These are phyloP conservation scores for Alternaria ethzedia DNA, from an alignment of 2,329 filamentous ascomycete genomes.

Conservation along the genomic window DNA sequence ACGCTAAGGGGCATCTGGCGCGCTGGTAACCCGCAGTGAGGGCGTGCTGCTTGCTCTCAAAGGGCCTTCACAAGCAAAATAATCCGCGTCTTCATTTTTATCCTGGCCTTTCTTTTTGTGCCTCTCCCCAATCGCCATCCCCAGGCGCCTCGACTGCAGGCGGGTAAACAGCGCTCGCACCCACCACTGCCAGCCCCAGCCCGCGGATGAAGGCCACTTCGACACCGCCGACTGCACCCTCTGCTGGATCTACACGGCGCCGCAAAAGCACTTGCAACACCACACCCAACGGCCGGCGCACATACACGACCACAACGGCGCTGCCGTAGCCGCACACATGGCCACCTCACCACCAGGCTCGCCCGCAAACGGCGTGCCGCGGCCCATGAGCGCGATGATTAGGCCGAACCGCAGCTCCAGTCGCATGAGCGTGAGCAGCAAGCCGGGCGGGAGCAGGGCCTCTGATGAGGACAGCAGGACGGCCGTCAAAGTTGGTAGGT, in stretches of 20 bases:
- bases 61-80: slow-evolving; percentile 12
- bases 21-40: slow-evolving; percentile 8
- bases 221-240: slow-evolving; percentile 16
- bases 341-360: slow-evolving; percentile 47
- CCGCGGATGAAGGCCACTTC: slow-evolving; percentile 16
- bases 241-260: slow-evolving; percentile 10
- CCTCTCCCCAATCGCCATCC: background rate
- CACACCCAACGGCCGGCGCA: slow-evolving; percentile 16
- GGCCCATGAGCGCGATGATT: slow-evolving; percentile 80
- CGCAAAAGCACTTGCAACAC: slow-evolving; percentile 12
- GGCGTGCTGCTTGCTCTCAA: background rate
- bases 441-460: slow-evolving; percentile 76
- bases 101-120: background rate
- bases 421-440: slow-evolving; percentile 84
- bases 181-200: background rate
- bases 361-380: slow-evolving; percentile 57
- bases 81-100: slow-evolving; percentile 13
- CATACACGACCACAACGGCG: slow-evolving; percentile 21
- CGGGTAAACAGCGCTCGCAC: background rate
- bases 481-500: slow-evolving; percentile 94
- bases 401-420: slow-evolving; percentile 79
- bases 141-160: background rate
- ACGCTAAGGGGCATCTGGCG: slow-evolving; percentile 18
- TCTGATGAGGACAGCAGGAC: slow-evolving; percentile 91
- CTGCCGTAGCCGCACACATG: slow-evolving; percentile 40